A percentile compares a stretch with the other conserved stretches of the same genome.
phyloP scores from a whole-genome alignment of 495 filamentous ascomycete genomes.

The Chaetomium fimeti region DNA sequence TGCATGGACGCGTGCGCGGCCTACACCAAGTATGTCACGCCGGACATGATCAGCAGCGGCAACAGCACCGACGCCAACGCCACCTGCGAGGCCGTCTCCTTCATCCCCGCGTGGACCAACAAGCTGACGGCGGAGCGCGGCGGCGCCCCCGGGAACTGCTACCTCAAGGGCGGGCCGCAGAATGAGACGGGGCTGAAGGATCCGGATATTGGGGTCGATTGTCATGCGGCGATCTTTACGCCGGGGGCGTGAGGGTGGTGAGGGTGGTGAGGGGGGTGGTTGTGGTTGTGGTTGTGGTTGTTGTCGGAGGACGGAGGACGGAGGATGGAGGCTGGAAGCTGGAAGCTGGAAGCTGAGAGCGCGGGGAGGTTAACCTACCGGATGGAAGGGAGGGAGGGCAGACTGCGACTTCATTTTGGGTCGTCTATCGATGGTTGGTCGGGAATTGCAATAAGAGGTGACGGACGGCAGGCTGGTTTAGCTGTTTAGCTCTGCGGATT shows the following conservation, averaged over 20 bases:
- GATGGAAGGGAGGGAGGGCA: background rate
- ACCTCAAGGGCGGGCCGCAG: slow-evolving; percentile 45
- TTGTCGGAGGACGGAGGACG: too few species aligned
- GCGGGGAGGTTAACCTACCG: background rate
- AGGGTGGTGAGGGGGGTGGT: background rate
- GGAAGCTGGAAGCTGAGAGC: background rate
- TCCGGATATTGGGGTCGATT: slow-evolving; percentile 32
- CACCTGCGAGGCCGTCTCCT: slow-evolving; percentile 45
- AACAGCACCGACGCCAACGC: slow-evolving; percentile 24
- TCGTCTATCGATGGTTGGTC: too few species aligned
- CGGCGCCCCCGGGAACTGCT: slow-evolving; percentile 46
- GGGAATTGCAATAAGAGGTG: background rate
- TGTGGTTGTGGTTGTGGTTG: too few species aligned
- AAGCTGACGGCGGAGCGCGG: slow-evolving; percentile 31
- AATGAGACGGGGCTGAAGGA: slow-evolving; percentile 33
- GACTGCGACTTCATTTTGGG: too few species aligned
- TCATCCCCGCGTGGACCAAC: slow-evolving; percentile 46
- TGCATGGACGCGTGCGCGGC: slow-evolving; percentile 52
- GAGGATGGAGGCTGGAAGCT: too few species aligned
- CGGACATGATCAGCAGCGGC: slow-evolving; percentile 28
- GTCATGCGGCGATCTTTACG: slow-evolving; percentile 31
- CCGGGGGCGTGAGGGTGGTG: background rate
- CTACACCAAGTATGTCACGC: slow-evolving; percentile 40
- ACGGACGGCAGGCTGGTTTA: background rate
- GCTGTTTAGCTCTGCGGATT: background rate